Conservation (phyloP, 768 basidiomycete genomes). For the Mycena belliarum region DNA sequence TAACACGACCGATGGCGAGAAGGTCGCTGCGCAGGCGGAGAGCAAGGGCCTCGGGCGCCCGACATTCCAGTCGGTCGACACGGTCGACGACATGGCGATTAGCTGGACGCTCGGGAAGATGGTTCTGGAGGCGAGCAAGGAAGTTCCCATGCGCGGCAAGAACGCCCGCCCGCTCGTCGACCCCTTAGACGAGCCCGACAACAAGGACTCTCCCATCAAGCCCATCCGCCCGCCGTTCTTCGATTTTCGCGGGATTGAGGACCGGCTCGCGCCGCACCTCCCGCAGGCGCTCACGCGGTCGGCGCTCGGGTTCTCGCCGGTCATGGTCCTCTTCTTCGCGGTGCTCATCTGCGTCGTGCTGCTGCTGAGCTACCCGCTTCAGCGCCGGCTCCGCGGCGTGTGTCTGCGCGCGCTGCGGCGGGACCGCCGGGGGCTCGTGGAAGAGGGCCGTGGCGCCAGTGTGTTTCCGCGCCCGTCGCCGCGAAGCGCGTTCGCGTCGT, state of each 20-base stretch:
- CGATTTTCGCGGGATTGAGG: constrained; percentile 60
- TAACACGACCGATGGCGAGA: constrained; percentile 62
- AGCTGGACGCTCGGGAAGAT: constrained; percentile 99
- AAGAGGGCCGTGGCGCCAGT: constrained; percentile 45
- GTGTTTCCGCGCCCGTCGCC: constrained; percentile 36
- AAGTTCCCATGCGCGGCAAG: constrained; percentile 54
- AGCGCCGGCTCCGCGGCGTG: constrained; percentile 51
- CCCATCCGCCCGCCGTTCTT: constrained; percentile 61
- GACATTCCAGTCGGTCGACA: constrained; percentile 90
- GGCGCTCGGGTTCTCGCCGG: constrained; percentile 73
- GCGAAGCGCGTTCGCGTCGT: constrained; percentile 34
- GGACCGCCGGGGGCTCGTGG: constrained; percentile 39
- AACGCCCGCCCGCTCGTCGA: constrained; percentile 63
- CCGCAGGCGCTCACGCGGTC: constrained; percentile 61
- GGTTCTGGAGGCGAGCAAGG: constrained; percentile 95
- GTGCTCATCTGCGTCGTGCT: constrained; percentile 43
- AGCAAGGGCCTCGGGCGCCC: constrained; percentile 82
- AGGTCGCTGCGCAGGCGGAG: constrained; percentile 73
- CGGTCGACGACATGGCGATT: constrained; percentile 91
- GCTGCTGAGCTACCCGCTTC: constrained; percentile 54
- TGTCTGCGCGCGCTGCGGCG: constrained; percentile 42
- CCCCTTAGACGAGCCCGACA: constrained; percentile 65
- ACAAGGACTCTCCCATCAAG: constrained; percentile 52
- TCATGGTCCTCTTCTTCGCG: constrained; percentile 60
- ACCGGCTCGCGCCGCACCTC: constrained; percentile 64